phyloP scores from a whole-genome alignment of 345 rosid species.

The Eucalyptus sp. region DNA sequence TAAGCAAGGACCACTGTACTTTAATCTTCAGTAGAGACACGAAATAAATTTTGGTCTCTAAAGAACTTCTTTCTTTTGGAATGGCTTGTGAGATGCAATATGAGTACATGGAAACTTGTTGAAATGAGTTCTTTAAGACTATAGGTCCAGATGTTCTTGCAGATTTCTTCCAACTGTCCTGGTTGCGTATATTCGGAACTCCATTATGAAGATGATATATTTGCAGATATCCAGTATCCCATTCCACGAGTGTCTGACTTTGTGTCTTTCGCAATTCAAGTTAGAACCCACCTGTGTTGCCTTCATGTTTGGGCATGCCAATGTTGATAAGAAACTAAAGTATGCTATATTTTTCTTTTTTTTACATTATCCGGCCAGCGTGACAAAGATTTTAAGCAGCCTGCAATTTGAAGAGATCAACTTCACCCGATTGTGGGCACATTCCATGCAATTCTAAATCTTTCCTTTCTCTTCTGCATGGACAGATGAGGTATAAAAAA shows the following conservation, averaged over 20 bases:
- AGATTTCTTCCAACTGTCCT: neutral
- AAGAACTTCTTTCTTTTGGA: neutral
- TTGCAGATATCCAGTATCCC: neutral
- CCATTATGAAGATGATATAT: neutral
- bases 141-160: neutral
- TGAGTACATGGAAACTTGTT: neutral
- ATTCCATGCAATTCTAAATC: neutral
- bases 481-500: constrained; percentile 59
- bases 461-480: neutral
- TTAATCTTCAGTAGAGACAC: neutral
- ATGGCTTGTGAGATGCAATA: neutral
- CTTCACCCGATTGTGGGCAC: neutral
- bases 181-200: neutral
- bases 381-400: neutral
- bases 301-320: too few species aligned
- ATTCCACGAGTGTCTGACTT: too few species aligned
- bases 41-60: neutral
- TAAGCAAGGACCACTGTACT: neutral
- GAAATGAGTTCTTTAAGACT: neutral
- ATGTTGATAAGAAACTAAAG: too few species aligned
- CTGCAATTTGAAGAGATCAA: neutral
- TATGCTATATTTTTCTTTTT: neutral
- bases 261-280: too few species aligned
- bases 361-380: neutral
- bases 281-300: too few species aligned